Base-by-base conservation (phyloP, 2,329 filamentous ascomycete genomes). In the Pyricularia sp. region DNA sequence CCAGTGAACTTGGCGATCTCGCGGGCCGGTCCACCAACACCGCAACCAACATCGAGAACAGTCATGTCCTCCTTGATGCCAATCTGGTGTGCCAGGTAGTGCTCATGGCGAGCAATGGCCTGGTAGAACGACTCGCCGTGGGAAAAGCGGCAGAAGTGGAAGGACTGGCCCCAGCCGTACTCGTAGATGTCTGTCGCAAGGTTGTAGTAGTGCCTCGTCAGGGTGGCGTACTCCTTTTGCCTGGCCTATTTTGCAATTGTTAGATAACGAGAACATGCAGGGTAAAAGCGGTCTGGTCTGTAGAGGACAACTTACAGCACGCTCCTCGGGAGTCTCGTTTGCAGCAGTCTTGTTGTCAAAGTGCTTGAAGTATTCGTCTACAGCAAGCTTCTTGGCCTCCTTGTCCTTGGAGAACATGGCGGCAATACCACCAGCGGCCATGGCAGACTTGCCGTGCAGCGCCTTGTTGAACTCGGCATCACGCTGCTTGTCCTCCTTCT, bases 151-250 rank as follows among this genome's bases (percentile, higher is more conserved):
- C 92, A 97, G 86, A 99, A 98, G 82, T 99, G 94, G 86, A 99
- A 99, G 66, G 90, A 94, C 76, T 93, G 90, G 71, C 92, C 92
- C 94, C 95, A 99, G 75, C 94, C 95, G 75, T 97, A 95, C 84
- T 98, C 95, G 84, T 97, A 97, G 67, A 97, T 81, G 77, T 97
- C 94, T 73, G 94, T 97, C n/a, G 92, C 93, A 66, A 97, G 88
- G 82, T 97, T 97, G 84, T 97, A 97, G 86, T 97, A 97, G 90
- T 97, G 93, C 84, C 92, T 89, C 65, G 94, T 97, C 77, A 98
- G 82, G 50, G 93, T 96, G 68, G 94, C 94, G 80, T 98, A 98
- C 82, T 97, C 92, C 70, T 90, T 90, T 76, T 90, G 88, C 77
- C 93, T 88, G 73, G 91, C 86, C 90, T 93, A 77, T 73, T 64